Conservation (phyloP, 2,329 filamentous ascomycete species). For the Aspergillus udagawae region DNA sequence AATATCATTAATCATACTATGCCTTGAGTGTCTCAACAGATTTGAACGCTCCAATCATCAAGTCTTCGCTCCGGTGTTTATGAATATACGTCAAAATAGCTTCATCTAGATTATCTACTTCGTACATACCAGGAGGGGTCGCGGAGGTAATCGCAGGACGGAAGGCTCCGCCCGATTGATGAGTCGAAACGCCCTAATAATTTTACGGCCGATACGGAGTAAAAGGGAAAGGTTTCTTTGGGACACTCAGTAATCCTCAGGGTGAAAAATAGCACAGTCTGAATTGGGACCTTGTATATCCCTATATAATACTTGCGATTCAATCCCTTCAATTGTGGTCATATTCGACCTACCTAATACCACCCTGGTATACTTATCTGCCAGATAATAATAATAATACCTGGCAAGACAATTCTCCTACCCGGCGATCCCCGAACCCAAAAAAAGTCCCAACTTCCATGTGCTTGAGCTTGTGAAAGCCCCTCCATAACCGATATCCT, state of each 20-base stretch:
- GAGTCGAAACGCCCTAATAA: not conserved
- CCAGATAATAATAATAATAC: not conserved
- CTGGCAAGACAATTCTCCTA: not conserved
- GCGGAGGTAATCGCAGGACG: constrained; percentile 3
- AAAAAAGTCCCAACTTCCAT: too few relatives aligned
- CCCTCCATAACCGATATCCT: constrained; percentile 15
- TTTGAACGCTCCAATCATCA: not conserved
- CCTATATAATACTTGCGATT: not conserved
- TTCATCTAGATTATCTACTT: not conserved
- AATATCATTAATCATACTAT: not conserved
- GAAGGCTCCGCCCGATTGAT: constrained; percentile 13
- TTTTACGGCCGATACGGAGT: constrained; percentile 6
- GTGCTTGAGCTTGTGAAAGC: not conserved
- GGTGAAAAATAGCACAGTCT: not conserved
- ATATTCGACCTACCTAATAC: not conserved
- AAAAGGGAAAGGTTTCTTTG: not conserved
- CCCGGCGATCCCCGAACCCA: constrained; percentile 24
- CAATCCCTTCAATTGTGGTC: not conserved
- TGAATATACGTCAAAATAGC: not conserved
- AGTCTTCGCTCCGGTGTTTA: not conserved
- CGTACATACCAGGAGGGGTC: not conserved
- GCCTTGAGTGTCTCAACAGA: not conserved
- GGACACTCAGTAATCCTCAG: too few relatives aligned
- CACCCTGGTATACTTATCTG: not conserved
- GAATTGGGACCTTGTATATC: not conserved